Conservation (phyloP, 345 rosid genomes). For the Brassica carinata region DNA sequence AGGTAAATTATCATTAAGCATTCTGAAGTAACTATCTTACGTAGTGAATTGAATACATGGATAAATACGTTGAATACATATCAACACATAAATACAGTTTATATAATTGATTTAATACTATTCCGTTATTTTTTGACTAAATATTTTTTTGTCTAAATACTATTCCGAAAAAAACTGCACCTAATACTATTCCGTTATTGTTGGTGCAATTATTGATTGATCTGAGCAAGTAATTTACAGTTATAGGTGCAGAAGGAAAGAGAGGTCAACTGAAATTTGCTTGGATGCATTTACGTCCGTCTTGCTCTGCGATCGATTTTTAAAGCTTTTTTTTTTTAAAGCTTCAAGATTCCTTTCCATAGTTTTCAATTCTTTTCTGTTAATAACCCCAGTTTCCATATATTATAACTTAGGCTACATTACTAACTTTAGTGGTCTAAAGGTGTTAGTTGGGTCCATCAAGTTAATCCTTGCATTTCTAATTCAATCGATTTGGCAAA, state of each 20-base stretch:
- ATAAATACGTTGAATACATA: too few species aligned
- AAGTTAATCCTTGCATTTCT: neutral
- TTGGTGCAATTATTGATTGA: conserved; percentile 20
- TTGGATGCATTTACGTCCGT: conserved; percentile 45
- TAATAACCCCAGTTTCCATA: neutral
- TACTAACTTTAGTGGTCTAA: neutral
- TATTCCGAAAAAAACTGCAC: too few species aligned
- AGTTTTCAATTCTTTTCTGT: neutral
- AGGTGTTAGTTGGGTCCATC: neutral
- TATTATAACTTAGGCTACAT: neutral
- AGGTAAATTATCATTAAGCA: too few species aligned
- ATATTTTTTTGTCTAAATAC: too few species aligned
- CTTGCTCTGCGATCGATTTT: neutral
- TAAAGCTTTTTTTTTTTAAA: neutral
- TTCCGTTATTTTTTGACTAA: too few species aligned
- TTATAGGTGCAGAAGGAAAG: conserved; percentile 38
- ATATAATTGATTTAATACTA: too few species aligned
- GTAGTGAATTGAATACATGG: too few species aligned
- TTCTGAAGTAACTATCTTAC: too few species aligned
- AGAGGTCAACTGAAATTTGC: conserved; percentile 36
- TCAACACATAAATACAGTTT: too few species aligned
- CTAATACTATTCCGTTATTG: neutral
- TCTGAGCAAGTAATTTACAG: conserved; percentile 39
- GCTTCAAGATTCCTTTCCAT: neutral
- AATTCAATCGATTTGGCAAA: neutral